Evolutionary conservation across 257 asterid genomes (phyloP).

Genomic region (Galeopsis tetrahit): DNA sequence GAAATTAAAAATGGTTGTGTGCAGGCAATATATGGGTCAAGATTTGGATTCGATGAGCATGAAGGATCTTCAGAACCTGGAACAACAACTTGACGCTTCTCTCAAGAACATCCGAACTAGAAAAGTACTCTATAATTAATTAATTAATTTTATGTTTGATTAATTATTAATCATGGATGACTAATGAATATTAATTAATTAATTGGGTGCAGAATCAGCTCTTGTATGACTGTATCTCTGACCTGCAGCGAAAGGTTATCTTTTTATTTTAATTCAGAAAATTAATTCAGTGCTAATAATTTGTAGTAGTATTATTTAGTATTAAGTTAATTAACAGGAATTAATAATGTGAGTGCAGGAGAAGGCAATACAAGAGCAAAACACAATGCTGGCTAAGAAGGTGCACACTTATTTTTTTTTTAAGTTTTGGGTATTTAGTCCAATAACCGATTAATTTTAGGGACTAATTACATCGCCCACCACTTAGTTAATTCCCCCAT

Average conservation of each 20-base stretch:
- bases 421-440: too few species aligned
- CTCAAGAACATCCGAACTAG: slow-evolving; percentile 59
- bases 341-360: slow-evolving; percentile 45
- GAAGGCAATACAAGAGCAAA: slow-evolving; percentile 78
- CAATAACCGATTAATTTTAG: too few species aligned
- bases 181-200: background rate
- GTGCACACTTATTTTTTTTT: too few species aligned
- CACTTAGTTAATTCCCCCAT: too few species aligned
- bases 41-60: slow-evolving; percentile 56
- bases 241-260: slow-evolving; percentile 74
- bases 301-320: too few species aligned
- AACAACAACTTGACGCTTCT: slow-evolving; percentile 60
- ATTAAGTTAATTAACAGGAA: too few species aligned
- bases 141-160: background rate
- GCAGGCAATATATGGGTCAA: slow-evolving; percentile 64
- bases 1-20: too few species aligned
- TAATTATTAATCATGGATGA: background rate
- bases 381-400: slow-evolving; percentile 78
- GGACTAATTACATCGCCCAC: too few species aligned
- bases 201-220: slow-evolving; percentile 64
- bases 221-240: slow-evolving; percentile 74
- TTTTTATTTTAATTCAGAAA: too few species aligned
- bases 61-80: slow-evolving; percentile 71
- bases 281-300: too few species aligned
- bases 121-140: slow-evolving; percentile 43